These are phyloP conservation scores for Acer negundo DNA, from an alignment of 345 rosid species.

Conservation along the genomic window DNA sequence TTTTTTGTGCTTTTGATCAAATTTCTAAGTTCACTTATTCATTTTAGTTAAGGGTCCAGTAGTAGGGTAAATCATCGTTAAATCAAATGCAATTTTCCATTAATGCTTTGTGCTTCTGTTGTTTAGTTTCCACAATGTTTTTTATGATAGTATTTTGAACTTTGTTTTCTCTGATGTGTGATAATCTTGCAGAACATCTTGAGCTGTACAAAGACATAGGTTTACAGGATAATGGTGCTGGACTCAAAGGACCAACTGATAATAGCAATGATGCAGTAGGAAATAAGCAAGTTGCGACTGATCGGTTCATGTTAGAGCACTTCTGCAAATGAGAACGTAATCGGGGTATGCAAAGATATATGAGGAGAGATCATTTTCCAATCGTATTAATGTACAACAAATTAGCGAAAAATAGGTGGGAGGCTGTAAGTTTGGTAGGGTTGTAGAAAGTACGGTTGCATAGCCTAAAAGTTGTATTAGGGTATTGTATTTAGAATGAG, in stretches of 20 bases:
- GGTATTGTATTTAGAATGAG: too few relatives aligned
- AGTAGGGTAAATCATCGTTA: background rate
- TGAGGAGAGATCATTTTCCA: too few relatives aligned
- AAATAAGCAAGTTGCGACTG: constrained; percentile 94
- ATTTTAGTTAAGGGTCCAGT: background rate
- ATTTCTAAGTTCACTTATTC: background rate
- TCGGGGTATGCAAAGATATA: constrained; percentile 79
- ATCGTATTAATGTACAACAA: too few relatives aligned
- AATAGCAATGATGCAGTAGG: constrained; percentile 53
- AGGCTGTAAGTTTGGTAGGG: too few relatives aligned
- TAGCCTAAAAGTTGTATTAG: too few relatives aligned
- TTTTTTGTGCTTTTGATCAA: background rate
- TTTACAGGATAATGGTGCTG: constrained; percentile 49
- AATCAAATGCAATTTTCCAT: background rate
- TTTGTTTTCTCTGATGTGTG: background rate
- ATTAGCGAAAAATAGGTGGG: too few relatives aligned
- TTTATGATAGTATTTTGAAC: background rate
- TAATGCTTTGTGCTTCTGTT: background rate
- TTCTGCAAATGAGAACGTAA: constrained; percentile 96
- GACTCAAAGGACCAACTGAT: constrained; percentile 49
- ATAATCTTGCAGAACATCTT: constrained; percentile 70
- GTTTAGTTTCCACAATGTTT: constrained; percentile 6
- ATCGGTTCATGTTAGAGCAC: constrained; percentile 83
- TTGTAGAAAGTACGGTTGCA: too few relatives aligned
- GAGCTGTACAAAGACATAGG: constrained; percentile 83